A percentile compares a stretch with the other conserved stretches of the same genome.
These are phyloP conservation scores for Xerocomus brunneocitrinus DNA, from an alignment of 768 basidiomycete genomes.

Conservation along the genomic window DNA sequence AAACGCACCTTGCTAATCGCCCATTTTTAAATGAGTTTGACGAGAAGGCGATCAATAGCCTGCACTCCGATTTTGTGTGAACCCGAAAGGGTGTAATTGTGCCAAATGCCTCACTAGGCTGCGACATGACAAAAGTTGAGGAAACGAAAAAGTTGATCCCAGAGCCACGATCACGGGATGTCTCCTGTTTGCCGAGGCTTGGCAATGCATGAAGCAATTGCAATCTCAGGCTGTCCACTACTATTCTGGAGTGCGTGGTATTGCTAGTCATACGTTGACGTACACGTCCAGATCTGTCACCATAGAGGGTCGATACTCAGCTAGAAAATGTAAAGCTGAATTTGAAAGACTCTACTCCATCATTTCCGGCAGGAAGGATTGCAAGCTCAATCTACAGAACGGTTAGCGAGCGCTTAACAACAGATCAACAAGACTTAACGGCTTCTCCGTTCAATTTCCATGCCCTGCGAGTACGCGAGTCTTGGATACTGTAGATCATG, in stretches of 20 bases:
- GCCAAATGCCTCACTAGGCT: background rate
- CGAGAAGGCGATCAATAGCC: background rate
- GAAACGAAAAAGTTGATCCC: background rate
- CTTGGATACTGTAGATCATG: slow-evolving; percentile 1
- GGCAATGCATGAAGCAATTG: background rate
- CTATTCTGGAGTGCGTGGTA: too few species aligned
- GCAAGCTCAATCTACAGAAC: slow-evolving; percentile 4
- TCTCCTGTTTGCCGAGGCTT: background rate
- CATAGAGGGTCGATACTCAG: background rate
- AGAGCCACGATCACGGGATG: background rate
- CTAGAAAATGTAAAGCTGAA: slow-evolving; percentile 2
- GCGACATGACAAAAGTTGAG: background rate
- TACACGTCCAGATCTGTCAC: background rate
- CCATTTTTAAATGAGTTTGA: background rate
- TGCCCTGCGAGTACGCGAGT: background rate
- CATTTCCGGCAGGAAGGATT: background rate
- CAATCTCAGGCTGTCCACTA: too few species aligned
- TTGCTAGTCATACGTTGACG: too few species aligned
- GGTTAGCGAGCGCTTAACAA: background rate
- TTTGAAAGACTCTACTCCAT: slow-evolving; percentile 6
- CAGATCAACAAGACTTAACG: background rate
- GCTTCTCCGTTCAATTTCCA: slow-evolving; percentile 3
- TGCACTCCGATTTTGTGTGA: background rate
- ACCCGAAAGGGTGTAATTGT: background rate
- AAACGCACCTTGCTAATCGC: background rate